phyloP scores from a whole-genome alignment of 106 monocot genomes.

The Dioscorea alata region DNA sequence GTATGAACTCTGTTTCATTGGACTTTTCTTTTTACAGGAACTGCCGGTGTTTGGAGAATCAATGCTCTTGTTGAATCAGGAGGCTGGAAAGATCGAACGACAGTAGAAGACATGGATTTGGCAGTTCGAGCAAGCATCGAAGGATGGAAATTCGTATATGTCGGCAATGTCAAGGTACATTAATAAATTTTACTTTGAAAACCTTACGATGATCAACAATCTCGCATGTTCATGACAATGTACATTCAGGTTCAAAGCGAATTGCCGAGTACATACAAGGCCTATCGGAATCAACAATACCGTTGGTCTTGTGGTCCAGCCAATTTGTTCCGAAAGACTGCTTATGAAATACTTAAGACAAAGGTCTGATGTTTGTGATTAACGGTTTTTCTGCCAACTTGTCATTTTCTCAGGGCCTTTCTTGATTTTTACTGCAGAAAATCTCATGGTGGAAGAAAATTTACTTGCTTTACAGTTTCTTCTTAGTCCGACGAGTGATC shows the following conservation, averaged over 20 bases:
- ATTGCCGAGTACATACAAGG: conserved; percentile 31
- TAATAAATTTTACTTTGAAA: not conserved
- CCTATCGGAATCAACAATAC: conserved; percentile 33
- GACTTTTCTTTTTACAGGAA: not conserved
- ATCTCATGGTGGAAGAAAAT: conserved; percentile 49
- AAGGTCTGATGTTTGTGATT: conserved; percentile 18
- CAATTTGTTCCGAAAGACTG: conserved; percentile 31
- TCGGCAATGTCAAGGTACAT: not conserved
- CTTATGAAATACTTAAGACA: conserved; percentile 24
- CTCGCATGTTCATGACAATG: not conserved
- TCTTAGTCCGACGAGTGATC: conserved; percentile 57
- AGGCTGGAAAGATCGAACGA: not conserved
- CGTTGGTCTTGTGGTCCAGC: conserved; percentile 43
- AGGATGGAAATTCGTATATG: conserved; percentile 3
- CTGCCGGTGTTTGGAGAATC: conserved; percentile 4
- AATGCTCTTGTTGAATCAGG: not conserved
- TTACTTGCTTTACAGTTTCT: conserved; percentile 68
- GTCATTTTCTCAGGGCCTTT: not conserved
- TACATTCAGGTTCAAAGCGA: conserved; percentile 22
- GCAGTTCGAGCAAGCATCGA: not conserved
- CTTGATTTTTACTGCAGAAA: conserved; percentile 33
- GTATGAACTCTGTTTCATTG: not conserved
- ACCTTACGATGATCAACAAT: not conserved
- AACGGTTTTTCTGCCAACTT: too few relatives aligned
- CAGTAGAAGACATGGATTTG: not conserved